Percentiles rank a stretch among this genome's conserved stretches.
Evolutionary conservation across 2,329 filamentous ascomycete species (phyloP).

Genomic region (Arthrobotrys pseudoclavata): DNA sequence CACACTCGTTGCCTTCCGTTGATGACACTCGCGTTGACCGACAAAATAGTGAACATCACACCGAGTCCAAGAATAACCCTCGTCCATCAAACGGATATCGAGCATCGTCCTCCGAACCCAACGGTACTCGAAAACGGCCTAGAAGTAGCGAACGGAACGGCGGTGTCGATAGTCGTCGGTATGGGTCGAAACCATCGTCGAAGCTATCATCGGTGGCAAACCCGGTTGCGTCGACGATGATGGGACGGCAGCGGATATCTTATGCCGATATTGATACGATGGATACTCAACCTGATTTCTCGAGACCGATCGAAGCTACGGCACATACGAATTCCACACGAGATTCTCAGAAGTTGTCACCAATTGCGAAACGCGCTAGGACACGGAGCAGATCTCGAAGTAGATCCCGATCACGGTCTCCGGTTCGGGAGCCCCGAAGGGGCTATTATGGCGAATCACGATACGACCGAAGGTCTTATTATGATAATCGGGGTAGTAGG

Average conservation of each 20-base stretch:
- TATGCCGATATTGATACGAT: constrained; percentile 64
- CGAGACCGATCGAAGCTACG: constrained; percentile 41
- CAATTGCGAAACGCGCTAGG: constrained; percentile 62
- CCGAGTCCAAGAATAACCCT: constrained; percentile 28
- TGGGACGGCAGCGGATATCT: constrained; percentile 63
- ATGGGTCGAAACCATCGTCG: constrained; percentile 60
- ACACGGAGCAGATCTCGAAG: constrained; percentile 63
- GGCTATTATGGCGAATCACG: constrained; percentile 62
- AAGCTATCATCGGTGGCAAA: constrained; percentile 17
- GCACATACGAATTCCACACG: constrained; percentile 19
- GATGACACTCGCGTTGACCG: constrained; percentile 65
- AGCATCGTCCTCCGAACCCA: constrained; percentile 35
- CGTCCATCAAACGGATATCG: constrained; percentile 35
- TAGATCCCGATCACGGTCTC: constrained; percentile 46
- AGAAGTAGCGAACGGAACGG: constrained; percentile 39
- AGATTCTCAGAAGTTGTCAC: constrained; percentile 47
- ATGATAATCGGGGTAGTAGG: constrained; percentile 51
- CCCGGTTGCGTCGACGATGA: constrained; percentile 13
- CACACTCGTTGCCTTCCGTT: constrained; percentile 65
- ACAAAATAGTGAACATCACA: constrained; percentile 62
- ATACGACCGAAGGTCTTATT: constrained; percentile 61
- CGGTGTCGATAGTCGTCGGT: constrained; percentile 55
- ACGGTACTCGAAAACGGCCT: constrained; percentile 45
- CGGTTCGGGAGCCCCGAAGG: constrained; percentile 60
- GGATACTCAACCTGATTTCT: constrained; percentile 62